phyloP scores from a whole-genome alignment of 2,329 filamentous ascomycete genomes.

The Phaeosphaeriaceae sp. region DNA sequence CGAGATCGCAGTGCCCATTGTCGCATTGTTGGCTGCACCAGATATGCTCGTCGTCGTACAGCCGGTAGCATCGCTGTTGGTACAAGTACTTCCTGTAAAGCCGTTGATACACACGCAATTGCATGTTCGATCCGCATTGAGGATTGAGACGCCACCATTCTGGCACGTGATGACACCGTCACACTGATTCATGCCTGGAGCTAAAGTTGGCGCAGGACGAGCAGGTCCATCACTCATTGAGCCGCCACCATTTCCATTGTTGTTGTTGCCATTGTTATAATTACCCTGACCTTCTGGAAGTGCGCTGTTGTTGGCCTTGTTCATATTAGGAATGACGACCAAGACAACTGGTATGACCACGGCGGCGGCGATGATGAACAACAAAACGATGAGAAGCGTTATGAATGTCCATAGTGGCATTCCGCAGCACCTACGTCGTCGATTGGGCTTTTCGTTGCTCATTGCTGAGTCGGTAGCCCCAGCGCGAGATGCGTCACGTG shows the following conservation, averaged over 20 bases:
- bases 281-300: constrained; percentile 23
- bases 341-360: constrained; percentile 78
- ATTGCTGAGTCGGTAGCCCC: constrained; percentile 24
- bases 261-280: constrained; percentile 12
- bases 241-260: constrained; percentile 31
- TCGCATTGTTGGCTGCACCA: constrained; percentile 64
- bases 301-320: constrained; percentile 29
- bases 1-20: constrained; percentile 80
- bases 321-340: constrained; percentile 64
- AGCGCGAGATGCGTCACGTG: constrained; percentile 12
- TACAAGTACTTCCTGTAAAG: constrained; percentile 74
- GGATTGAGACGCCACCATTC: constrained; percentile 81
- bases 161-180: constrained; percentile 69
- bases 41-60: constrained; percentile 63
- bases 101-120: constrained; percentile 90
- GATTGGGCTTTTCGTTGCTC: constrained; percentile 40
- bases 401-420: constrained; percentile 82
- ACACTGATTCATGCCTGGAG: constrained; percentile 57
- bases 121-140: constrained; percentile 71
- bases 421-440: constrained; percentile 77
- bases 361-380: constrained; percentile 80
- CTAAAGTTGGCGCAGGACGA: constrained; percentile 29
- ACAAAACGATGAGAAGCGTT: constrained; percentile 68
- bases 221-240: constrained; percentile 21
- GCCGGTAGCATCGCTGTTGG: constrained; percentile 55